Percentiles rank a stretch among this genome's conserved stretches.
phyloP scores from a whole-genome alignment of 495 filamentous ascomycete species.

The Neurospora sp. region DNA sequence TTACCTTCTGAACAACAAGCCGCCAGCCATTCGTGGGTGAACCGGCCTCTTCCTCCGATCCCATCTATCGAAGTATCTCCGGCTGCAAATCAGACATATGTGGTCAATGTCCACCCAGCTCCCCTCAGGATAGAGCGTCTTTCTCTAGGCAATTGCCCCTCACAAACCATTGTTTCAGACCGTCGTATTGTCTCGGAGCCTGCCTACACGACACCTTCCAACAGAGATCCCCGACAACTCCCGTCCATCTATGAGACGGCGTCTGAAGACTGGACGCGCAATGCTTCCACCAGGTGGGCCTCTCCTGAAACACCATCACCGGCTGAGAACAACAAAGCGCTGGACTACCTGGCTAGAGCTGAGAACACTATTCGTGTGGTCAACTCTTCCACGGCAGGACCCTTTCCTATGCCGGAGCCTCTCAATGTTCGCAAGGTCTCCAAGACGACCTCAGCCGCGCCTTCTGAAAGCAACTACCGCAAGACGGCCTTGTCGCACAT shows the following conservation, averaged over 20 bases:
- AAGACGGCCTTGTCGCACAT: not conserved
- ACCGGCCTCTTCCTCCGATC: constrained; percentile 40
- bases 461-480: not conserved
- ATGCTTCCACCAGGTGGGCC: constrained; percentile 15
- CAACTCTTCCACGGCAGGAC: constrained; percentile 21
- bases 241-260: constrained; percentile 44
- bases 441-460: constrained; percentile 1
- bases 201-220: constrained; percentile 25
- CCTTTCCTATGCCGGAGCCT: constrained; percentile 25
- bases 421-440: constrained; percentile 44
- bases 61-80: constrained; percentile 27
- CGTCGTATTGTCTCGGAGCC: constrained; percentile 45
- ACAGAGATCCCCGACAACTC: constrained; percentile 29
- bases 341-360: constrained; percentile 25
- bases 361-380: constrained; percentile 44
- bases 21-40: constrained; percentile 18
- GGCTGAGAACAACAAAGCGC: constrained; percentile 22
- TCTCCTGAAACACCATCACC: constrained; percentile 23
- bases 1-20: not conserved
- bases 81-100: constrained; percentile 10
- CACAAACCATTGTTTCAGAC: constrained; percentile 6
- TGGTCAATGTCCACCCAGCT: constrained; percentile 8
- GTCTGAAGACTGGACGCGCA: constrained; percentile 19
- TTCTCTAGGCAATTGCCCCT: not conserved
- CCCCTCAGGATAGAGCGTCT: constrained; percentile 6